A percentile compares a stretch with the other conserved stretches of the same genome.
Evolutionary conservation across 179 eudicot genomes (phyloP).

Genomic region (Carnegiea gigantea): DNA sequence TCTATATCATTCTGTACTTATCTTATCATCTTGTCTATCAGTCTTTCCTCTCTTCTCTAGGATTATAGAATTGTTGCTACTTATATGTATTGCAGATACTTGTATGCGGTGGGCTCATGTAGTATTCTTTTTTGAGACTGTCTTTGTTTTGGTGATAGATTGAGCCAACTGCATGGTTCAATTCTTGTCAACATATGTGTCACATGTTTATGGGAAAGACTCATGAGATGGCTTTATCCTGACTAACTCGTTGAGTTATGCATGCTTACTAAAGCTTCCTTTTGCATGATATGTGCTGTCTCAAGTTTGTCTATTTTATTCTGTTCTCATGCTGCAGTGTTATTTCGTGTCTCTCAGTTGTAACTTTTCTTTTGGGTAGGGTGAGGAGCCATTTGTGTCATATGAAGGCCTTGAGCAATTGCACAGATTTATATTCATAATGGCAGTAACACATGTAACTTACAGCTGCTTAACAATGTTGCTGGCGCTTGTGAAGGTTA

Average conservation of each 20-base stretch:
- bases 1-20: not conserved
- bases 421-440: slow-evolving; percentile 93
- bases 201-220: not conserved
- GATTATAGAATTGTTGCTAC: not conserved
- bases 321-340: not conserved
- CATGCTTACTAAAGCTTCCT: not conserved
- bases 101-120: not conserved
- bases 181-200: not conserved
- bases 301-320: not conserved
- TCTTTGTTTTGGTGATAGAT: not conserved
- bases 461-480: slow-evolving; percentile 98
- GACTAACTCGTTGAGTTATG: not conserved
- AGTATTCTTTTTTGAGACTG: not conserved
- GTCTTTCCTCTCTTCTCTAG: not conserved
- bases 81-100: not conserved
- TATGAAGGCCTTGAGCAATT: slow-evolving; percentile 97
- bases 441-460: slow-evolving; percentile 95
- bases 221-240: not conserved
- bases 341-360: not conserved
- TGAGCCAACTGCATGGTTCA: not conserved
- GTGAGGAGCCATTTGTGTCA: slow-evolving; percentile 87
- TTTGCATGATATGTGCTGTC: not conserved
- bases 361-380: slow-evolving; percentile 40
- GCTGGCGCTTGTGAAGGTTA: slow-evolving; percentile 93
- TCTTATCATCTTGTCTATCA: not conserved